Conservation (phyloP, 2,329 filamentous ascomycete genomes). For the Fusarium poae region DNA sequence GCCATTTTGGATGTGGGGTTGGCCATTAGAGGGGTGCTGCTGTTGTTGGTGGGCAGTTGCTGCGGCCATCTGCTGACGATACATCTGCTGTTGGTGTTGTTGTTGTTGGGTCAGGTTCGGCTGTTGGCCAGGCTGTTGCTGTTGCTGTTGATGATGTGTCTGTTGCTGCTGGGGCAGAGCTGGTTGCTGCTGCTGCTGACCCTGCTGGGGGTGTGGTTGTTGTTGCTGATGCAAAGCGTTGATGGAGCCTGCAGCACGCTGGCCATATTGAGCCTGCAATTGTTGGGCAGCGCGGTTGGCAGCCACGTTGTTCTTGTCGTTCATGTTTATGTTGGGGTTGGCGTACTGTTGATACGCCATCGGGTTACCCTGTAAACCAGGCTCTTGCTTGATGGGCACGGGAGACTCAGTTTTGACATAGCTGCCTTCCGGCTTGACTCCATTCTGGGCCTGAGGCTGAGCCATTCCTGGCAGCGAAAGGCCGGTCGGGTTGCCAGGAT, state of each 20-base stretch:
- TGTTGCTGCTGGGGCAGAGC: slow-evolving; percentile 48
- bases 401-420: slow-evolving; percentile 64
- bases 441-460: slow-evolving; percentile 51
- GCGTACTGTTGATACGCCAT: slow-evolving; percentile 54
- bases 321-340: slow-evolving; percentile 40
- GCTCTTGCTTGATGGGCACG: slow-evolving; percentile 60
- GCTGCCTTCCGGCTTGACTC: slow-evolving; percentile 59
- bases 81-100: slow-evolving; percentile 53
- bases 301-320: slow-evolving; percentile 58
- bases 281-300: slow-evolving; percentile 69
- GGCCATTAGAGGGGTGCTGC: slow-evolving; percentile 53
- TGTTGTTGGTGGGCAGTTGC: slow-evolving; percentile 50
- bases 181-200: slow-evolving; percentile 32
- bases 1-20: slow-evolving; percentile 54
- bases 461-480: slow-evolving; percentile 51
- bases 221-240: slow-evolving; percentile 67
- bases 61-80: slow-evolving; percentile 50
- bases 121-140: slow-evolving; percentile 47
- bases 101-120: slow-evolving; percentile 49
- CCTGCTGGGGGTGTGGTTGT: slow-evolving; percentile 46
- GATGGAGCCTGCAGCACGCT: slow-evolving; percentile 74
- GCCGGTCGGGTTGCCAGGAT: slow-evolving; percentile 42
- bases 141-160: slow-evolving; percentile 41
- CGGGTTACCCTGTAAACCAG: slow-evolving; percentile 52
- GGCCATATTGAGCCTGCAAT: slow-evolving; percentile 71